Conservation (phyloP, 805 yeast genomes). For the Teunomyces gatunensis region DNA sequence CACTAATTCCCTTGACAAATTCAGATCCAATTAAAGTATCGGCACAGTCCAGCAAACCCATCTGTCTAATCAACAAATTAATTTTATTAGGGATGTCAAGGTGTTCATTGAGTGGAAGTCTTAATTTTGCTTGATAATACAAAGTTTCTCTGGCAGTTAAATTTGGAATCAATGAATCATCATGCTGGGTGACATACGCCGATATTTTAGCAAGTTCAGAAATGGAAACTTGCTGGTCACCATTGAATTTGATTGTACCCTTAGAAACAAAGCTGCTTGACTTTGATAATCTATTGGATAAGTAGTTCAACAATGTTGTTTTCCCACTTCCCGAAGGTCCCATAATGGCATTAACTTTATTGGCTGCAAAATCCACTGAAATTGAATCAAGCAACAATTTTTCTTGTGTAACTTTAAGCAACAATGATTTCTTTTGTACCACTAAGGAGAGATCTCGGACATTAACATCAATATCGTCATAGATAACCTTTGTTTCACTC, state of each 20-base stretch:
- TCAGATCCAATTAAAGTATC: slow-evolving; percentile 24
- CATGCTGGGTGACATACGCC: slow-evolving; percentile 25
- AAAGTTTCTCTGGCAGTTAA: slow-evolving; percentile 27
- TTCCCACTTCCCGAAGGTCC: slow-evolving; percentile 49
- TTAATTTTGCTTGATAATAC: slow-evolving; percentile 22
- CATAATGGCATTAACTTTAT: slow-evolving; percentile 41
- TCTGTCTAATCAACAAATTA: slow-evolving; percentile 15
- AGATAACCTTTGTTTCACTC: neutral
- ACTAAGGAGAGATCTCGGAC: neutral
- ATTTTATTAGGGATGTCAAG: slow-evolving; percentile 15
- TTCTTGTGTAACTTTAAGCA: neutral
- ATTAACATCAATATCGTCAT: neutral
- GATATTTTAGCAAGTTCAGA: slow-evolving; percentile 17
- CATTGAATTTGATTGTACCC: slow-evolving; percentile 16
- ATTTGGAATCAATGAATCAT: slow-evolving; percentile 19
- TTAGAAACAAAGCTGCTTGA: slow-evolving; percentile 12
- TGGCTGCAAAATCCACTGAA: slow-evolving; percentile 29
- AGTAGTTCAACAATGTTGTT: slow-evolving; percentile 37
- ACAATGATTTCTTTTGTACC: slow-evolving; percentile 7
- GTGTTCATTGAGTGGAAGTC: slow-evolving; percentile 20
- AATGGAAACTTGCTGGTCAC: slow-evolving; percentile 13
- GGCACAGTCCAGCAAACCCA: slow-evolving; percentile 26
- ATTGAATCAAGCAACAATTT: slow-evolving; percentile 24
- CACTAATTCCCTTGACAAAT: slow-evolving; percentile 23
- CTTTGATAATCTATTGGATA: slow-evolving; percentile 19